Evolutionary conservation across 23 red algal species (phyloP), one percentile per base, ranked within the genome.

Genomic region (Gracilaria gracilis): DNA sequence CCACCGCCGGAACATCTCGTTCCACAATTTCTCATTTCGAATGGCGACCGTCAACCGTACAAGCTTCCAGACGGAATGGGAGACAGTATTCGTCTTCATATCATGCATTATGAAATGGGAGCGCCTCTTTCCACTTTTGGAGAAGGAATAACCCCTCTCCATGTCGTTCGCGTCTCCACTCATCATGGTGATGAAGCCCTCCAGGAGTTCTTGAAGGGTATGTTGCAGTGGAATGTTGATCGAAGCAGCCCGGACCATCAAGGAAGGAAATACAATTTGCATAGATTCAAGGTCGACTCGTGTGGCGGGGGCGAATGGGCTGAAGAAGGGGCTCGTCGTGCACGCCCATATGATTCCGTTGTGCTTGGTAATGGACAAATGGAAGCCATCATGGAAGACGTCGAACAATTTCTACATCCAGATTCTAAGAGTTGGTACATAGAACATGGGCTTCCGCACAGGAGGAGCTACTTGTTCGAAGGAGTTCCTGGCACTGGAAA

Each of bases 401-500:
- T 89, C 19, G 67, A 75, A 34, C 54, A 75, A 0, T 89, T 89
- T 77, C 51, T 89, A 9, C 38, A 59, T 36, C 51, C 86, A 39
- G 35, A 42, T 34, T 29, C 86, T 0, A 79, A 61, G 37, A 28
- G 0, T 0, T 92, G 88, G 88, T 92, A 84, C 29, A 27, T 21
- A 23, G 24, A 57, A 11, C 79, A 85, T 33, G 90, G 90, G 14
- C 40, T 93, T 15, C 90, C 90, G 5, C 33, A 57, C 21, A 58
- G 81, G 37, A 67, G 90, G 24, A 65, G 48, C 32, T 93, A 86
- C 81, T 36, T 93, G 34, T 81, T 93, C 36, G 39, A 86, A 23
- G 90, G 90, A 35, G 8, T n/a, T 20, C 90, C 90, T 58, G 90
- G 90, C 12, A 76, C 69, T 16, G 90, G 90, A 36, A 93, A 93